Evolutionary conservation across 148 eudicot species (phyloP).

Genomic region (Pharnaceum exiguum): DNA sequence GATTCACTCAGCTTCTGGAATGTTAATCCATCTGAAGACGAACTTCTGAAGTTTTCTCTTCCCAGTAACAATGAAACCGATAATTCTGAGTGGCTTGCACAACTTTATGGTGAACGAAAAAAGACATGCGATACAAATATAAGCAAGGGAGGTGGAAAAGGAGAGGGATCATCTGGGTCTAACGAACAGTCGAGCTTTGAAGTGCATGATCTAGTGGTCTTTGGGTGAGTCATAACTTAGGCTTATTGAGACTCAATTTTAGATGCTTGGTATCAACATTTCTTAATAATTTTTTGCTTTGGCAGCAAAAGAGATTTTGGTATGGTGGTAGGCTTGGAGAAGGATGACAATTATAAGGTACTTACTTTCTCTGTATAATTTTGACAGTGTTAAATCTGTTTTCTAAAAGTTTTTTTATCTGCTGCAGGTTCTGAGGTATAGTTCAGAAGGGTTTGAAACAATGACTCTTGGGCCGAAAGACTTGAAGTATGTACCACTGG

Average conservation of each 20-base stretch:
- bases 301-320: conserved; percentile 90
- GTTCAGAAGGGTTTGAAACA: conserved; percentile 56
- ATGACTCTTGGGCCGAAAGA: conserved; percentile 43
- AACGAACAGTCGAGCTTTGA: conserved; percentile 44
- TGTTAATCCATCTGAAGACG: conserved; percentile 74
- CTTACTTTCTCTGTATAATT: background rate
- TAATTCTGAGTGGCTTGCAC: conserved; percentile 79
- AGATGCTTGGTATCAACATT: background rate
- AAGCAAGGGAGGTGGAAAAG: conserved; percentile 57
- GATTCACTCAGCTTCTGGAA: conserved; percentile 81
- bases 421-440: conserved; percentile 63
- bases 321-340: conserved; percentile 72
- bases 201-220: conserved; percentile 81
- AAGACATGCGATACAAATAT: conserved; percentile 23
- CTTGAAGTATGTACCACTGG: conserved; percentile 59
- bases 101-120: conserved; percentile 80
- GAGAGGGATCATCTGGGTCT: conserved; percentile 74
- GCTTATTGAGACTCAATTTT: background rate
- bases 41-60: conserved; percentile 69
- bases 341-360: conserved; percentile 85
- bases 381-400: background rate
- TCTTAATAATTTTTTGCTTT: background rate
- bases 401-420: conserved; percentile 11
- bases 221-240: conserved; percentile 45
- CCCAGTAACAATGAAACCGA: conserved; percentile 58